Evolutionary conservation across 192 early-diverging fungal species (phyloP).

Genomic region (Coemansia interrupta): DNA sequence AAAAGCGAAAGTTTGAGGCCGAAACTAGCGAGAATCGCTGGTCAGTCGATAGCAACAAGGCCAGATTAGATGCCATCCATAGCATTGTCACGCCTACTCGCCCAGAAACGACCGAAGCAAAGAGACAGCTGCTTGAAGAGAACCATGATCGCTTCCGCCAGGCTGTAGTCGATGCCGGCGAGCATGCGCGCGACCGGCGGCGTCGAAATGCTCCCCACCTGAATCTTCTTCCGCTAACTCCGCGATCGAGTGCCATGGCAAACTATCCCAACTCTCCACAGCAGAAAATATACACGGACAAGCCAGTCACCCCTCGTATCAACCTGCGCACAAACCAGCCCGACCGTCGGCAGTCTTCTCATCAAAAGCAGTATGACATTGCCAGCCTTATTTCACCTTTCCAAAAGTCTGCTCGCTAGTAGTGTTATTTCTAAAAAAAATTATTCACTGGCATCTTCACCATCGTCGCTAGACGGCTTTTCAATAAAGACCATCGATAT

Average conservation of each 20-base stretch:
- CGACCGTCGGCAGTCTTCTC: not conserved
- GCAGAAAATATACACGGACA: not conserved
- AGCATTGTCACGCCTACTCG: slow-evolving; percentile 1
- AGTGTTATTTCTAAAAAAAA: not conserved
- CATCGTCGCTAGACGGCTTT: slow-evolving; percentile 2
- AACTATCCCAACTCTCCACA: too few species aligned
- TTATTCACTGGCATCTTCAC: slow-evolving; percentile 12
- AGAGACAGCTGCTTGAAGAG: not conserved
- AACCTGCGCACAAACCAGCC: slow-evolving; percentile 1
- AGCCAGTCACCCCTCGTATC: slow-evolving; percentile 25
- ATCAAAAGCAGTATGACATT: not conserved
- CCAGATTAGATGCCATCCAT: not conserved
- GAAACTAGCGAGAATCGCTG: not conserved
- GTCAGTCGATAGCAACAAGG: not conserved
- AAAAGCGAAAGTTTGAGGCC: slow-evolving; percentile 14
- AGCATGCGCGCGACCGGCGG: slow-evolving; percentile 23
- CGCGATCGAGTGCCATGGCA: too few species aligned
- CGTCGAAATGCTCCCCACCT: not conserved
- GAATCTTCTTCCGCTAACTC: not conserved
- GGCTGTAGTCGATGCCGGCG: slow-evolving; percentile 18
- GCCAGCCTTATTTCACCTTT: slow-evolving; percentile 5
- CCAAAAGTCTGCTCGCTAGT: not conserved
- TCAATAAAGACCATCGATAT: slow-evolving; percentile 46
- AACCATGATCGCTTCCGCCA: slow-evolving; percentile 1
- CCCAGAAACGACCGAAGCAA: not conserved